Evolutionary conservation across 169 alveolate genomes (phyloP).

Genomic region (Cryptosporidium sp.): DNA sequence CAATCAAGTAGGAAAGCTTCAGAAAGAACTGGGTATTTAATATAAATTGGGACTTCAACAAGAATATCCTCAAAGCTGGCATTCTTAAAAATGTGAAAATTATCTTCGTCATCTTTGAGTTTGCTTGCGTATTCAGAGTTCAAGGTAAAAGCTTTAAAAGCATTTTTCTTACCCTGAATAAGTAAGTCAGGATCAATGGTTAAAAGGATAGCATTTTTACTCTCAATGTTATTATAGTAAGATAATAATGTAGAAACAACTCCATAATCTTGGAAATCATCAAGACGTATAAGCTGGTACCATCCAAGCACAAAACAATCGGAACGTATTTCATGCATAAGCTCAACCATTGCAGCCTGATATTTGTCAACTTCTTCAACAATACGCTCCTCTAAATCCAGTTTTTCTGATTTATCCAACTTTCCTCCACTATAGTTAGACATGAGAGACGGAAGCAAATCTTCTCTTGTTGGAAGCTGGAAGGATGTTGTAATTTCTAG

Average conservation of each 20-base stretch:
- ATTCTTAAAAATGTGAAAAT: slow-evolving; percentile 79
- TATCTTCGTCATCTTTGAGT: slow-evolving; percentile 79
- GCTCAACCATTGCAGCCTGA: slow-evolving; percentile 86
- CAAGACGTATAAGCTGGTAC: slow-evolving; percentile 87
- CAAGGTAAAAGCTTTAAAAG: slow-evolving; percentile 87
- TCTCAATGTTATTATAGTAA: slow-evolving; percentile 81
- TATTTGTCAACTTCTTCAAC: slow-evolving; percentile 87
- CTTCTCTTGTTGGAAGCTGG: slow-evolving; percentile 88
- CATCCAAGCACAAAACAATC: slow-evolving; percentile 90
- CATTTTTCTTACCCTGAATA: slow-evolving; percentile 57
- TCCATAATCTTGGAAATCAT: slow-evolving; percentile 85
- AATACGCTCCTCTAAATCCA: slow-evolving; percentile 85
- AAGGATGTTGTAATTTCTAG: slow-evolving; percentile 88
- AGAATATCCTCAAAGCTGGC: slow-evolving; percentile 82
- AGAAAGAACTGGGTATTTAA: slow-evolving; percentile 84
- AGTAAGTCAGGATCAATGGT: slow-evolving; percentile 60
- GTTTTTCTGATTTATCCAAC: slow-evolving; percentile 78
- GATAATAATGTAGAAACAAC: slow-evolving; percentile 83
- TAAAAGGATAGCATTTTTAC: slow-evolving; percentile 37
- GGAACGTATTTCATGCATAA: slow-evolving; percentile 86
- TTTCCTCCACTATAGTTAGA: slow-evolving; percentile 64
- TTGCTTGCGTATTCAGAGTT: slow-evolving; percentile 79
- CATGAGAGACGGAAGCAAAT: slow-evolving; percentile 80
- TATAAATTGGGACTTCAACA: slow-evolving; percentile 84
- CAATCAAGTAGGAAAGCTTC: slow-evolving; percentile 86